Evolutionary conservation across 331 rosid species (phyloP).

Genomic region (Stylosanthes scabra): DNA sequence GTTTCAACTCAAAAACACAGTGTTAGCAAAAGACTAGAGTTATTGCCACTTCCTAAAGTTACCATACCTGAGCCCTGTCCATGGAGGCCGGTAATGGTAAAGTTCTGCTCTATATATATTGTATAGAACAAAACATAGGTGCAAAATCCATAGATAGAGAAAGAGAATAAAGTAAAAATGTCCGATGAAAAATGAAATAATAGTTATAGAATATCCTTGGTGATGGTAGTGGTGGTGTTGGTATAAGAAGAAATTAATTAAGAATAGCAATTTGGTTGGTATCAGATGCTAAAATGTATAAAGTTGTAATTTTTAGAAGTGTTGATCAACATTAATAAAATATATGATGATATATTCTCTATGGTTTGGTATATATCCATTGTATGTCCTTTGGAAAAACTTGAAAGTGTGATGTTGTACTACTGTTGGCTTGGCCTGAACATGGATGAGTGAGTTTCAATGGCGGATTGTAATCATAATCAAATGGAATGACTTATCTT

Average conservation of each 20-base stretch:
- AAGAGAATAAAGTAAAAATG: background rate
- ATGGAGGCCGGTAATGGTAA: conserved; percentile 50
- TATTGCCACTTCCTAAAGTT: conserved; percentile 15
- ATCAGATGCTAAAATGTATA: conserved; percentile 43
- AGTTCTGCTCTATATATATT: conserved; percentile 28
- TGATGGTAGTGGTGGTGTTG: conserved; percentile 27
- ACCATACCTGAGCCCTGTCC: conserved; percentile 47
- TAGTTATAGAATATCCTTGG: conserved; percentile 17
- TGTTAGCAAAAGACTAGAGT: conserved; percentile 8
- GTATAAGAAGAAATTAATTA: conserved; percentile 5
- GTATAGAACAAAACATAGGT: conserved; percentile 40
- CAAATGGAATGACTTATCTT: background rate
- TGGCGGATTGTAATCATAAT: conserved; percentile 5
- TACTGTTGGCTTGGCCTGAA: background rate
- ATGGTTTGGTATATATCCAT: conserved; percentile 48
- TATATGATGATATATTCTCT: conserved; percentile 22
- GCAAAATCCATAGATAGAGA: background rate
- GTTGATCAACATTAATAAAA: conserved; percentile 40
- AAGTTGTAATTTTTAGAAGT: conserved; percentile 34
- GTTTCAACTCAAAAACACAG: no score
- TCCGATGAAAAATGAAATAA: conserved; percentile 26
- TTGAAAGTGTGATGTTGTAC: conserved; percentile 9
- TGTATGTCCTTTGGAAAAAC: conserved; percentile 30
- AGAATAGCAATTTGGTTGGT: conserved; percentile 36
- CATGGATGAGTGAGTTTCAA: conserved; percentile 24